These are phyloP conservation scores for Leishmania mexicana DNA, from an alignment of 208 protist genomes.

Conservation along the genomic window DNA sequence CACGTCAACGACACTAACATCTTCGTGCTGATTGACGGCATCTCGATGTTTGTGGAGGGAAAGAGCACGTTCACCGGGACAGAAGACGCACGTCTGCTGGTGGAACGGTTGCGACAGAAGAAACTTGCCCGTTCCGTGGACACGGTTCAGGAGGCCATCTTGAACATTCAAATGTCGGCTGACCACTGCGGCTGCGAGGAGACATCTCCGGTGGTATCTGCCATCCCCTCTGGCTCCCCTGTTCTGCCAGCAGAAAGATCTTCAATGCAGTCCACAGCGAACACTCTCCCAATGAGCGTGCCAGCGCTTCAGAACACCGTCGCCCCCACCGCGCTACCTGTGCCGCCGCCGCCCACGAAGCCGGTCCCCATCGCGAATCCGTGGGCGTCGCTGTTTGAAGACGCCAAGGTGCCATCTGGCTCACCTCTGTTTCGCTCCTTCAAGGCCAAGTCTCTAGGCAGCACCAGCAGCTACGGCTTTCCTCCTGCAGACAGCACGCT, in stretches of 20 bases:
- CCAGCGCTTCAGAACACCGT: neutral
- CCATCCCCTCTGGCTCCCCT: neutral
- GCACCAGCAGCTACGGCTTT: neutral
- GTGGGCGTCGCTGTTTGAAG: constrained; percentile 44
- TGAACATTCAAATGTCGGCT: constrained; percentile 63
- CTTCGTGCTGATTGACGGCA: constrained; percentile 87
- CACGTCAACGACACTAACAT: constrained; percentile 91
- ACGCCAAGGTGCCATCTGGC: constrained; percentile 16
- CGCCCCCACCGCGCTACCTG: neutral
- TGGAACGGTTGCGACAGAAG: constrained; percentile 27
- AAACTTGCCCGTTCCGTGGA: constrained; percentile 43
- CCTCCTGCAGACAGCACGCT: neutral
- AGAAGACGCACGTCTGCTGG: constrained; percentile 42
- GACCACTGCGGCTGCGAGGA: constrained; percentile 7
- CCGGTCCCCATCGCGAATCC: constrained; percentile 11
- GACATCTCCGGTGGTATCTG: neutral
- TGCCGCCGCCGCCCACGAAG: neutral
- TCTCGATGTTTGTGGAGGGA: constrained; percentile 88
- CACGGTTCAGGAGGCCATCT: constrained; percentile 78
- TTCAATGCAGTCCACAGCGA: neutral
- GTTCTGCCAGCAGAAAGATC: neutral
- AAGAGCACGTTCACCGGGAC: constrained; percentile 73
- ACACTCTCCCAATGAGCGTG: neutral
- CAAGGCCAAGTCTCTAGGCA: constrained; percentile 10
- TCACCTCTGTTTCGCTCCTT: constrained; percentile 33